Evolutionary conservation across 331 rosid species (phyloP), one percentile per base, ranked within the genome.

Genomic region (Pyracantha coccinea): DNA sequence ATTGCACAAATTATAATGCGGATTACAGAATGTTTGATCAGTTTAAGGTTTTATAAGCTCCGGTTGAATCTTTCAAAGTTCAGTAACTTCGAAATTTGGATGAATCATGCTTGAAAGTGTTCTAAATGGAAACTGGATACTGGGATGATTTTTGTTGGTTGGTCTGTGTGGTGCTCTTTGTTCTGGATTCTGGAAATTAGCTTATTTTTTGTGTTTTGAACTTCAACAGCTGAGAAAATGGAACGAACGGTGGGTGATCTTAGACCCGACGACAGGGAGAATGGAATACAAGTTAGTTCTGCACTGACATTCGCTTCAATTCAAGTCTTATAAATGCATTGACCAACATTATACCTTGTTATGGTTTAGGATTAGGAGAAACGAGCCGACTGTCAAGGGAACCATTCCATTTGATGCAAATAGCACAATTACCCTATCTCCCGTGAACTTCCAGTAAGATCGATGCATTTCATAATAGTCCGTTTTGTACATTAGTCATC

Each of bases 181-280:
- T 21, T 50, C 55, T 50, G 55, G 20, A 50, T 5, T 15, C 13
- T 55, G 24, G 52, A 59, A 32, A 59, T 66, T 72, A 33, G 45
- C 59, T 81, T 14, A 64, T 16, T 4, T 29, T 11, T 19, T 29
- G 21, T 6, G 4, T 19, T 8, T 69, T 71, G 25, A 21, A 14
- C 24, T 32, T 69, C 73, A 74, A 50, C 87, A 95, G 99, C 87
- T 92, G 75, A 82, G 94, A 71, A 95, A 95, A 83, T 95, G 98
- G 98, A 95, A 95, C 41, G 97, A 95, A 85, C 92, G 99, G 63
- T 95, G 98, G 99, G 88, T 90, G 74, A 88, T 85, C 54, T 85
- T 95, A 84, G 99, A 95, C 80, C 97, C 99, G n/a, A 86, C 99
- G 0, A 90, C 99, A 1, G 98, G 99, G 66, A 89, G 81, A 89